Conservation (phyloP, 2,329 filamentous ascomycete species). For the Parastagonospora avenae region DNA sequence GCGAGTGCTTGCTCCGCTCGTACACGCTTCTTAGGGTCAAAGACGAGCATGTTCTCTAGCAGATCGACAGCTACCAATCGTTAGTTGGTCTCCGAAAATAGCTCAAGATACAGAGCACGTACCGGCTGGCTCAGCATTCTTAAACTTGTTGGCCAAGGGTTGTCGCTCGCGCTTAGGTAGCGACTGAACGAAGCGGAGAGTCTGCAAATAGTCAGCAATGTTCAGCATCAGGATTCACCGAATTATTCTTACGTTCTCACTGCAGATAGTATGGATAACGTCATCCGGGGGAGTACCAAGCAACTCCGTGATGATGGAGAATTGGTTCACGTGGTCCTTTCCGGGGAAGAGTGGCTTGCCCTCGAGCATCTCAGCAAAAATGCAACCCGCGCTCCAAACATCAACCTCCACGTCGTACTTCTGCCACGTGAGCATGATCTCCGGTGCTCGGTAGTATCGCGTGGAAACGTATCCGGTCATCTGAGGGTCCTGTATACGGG, state of each 20-base stretch:
- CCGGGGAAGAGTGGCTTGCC: slow-evolving; percentile 97
- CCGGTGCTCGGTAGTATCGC: slow-evolving; percentile 95
- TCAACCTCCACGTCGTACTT: slow-evolving; percentile 99
- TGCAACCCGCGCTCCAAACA: slow-evolving; percentile 88
- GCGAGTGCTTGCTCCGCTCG: slow-evolving; percentile 83
- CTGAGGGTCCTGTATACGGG: slow-evolving; percentile 96
- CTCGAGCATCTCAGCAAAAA: slow-evolving; percentile 74
- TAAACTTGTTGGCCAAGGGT: slow-evolving; percentile 86
- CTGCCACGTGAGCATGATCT: slow-evolving; percentile 99
- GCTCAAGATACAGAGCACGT: slow-evolving; percentile 37
- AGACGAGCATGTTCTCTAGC: slow-evolving; percentile 95
- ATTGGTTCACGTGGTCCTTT: slow-evolving; percentile 99
- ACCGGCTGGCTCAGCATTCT: slow-evolving; percentile 88
- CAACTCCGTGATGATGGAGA: slow-evolving; percentile 98
- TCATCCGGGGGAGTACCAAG: slow-evolving; percentile 96
- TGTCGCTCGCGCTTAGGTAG: slow-evolving; percentile 93
- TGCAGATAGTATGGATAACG: slow-evolving; percentile 98
- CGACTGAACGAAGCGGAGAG: slow-evolving; percentile 94
- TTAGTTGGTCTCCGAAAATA: slow-evolving; percentile 2
- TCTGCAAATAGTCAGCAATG: slow-evolving; percentile 59
- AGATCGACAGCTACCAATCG: slow-evolving; percentile 76
- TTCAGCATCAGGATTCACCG: not conserved
- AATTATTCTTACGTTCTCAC: slow-evolving; percentile 77
- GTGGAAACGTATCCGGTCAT: slow-evolving; percentile 99
- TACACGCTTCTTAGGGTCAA: slow-evolving; percentile 95